Base-by-base conservation (phyloP, 768 basidiomycete species). In the Boletus bicolor region DNA sequence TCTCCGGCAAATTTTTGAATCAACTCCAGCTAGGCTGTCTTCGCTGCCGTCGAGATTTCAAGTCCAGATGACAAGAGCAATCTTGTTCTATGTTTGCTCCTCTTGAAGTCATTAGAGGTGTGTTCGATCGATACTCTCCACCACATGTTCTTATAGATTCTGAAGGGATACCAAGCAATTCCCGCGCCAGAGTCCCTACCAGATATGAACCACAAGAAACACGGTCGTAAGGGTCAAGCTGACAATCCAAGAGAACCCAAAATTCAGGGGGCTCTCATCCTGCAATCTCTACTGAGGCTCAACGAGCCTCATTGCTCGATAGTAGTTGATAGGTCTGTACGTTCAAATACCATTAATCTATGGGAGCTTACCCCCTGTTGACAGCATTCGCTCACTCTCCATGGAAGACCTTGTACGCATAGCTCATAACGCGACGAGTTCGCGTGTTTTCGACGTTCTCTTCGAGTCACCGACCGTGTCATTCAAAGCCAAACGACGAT, bases 241-340 rank as follows among this genome's bases (percentile, higher is more conserved):
- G 61, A 63, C 51, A 74, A 76, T 53, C 74, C 76, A 1, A 66
- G 83, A 41, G 86, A 85, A 64, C 84, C 87, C 7, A 89, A 83
- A 62, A 81, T 87, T 12, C 92, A 93, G 68, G 96, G 96, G 1
- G 89, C 91, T 3, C 71, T 98, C 17, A 72, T 99, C 12, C 72
- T 98, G 2, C 94, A 98, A 70, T 85, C 89, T 4, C 73, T 98
- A 55, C 79, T 98, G 26, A 80, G 79, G 32, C 77, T 97, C 24
- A 71, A 82, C 0, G 76, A 80, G 9, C 84, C 87, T 2, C 81
- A 87, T 61, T 88, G 90, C 64, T 76, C 81, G 45, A 72, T 82
- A 24, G 83, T 94, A 4, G 72, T 87, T 24, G 78, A 87, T 32
- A 90, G 87, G 93, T 91, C 57, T 55, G 75, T 51, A 32, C 14